Base-by-base conservation (phyloP, 179 eudicot genomes). In the Carnegiea gigantea region DNA sequence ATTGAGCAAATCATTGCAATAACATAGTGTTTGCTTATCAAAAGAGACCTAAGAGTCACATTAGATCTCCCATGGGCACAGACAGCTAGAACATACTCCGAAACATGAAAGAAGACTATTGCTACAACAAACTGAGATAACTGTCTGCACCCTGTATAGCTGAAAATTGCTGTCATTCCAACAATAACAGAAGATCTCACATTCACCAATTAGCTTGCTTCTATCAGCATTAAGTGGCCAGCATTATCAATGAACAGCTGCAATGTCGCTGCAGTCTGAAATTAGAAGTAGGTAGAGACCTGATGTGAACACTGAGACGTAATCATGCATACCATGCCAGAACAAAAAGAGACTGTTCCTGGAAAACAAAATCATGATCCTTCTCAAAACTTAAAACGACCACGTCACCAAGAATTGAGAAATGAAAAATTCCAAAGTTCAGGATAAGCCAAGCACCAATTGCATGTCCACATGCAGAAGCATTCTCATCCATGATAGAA, bases 1-100 rank as follows among this genome's bases (percentile, higher is more conserved):
- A 95, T 26, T 33, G 98, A 89, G 77, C 81, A 85, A 28, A 89
- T 30, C 95, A 95, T 92, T n/a, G 98, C 98, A 70, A 92, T 62
- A 13, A 91, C 46, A 83, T 95, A 95, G 82, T 82, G 82, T 88
- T 76, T 89, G 91, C 95, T 93, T 81, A 95, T 83, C 81, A 95
- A 80, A 81, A 95, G 95, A 40, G 98, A 93, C 70, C 73, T 84
- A 9, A 90, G 84, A 59, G 93, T 86, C 67, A 93, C 97, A 73
- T 91, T 92, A 77, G 89, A 81, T 79, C 84, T 92, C 59, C 98
- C 97, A 49, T 94, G 98, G 78, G 84, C 75, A 24, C 33, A 26
- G 38, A 90, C 28, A 64, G 98, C 95, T 70, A 95, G 86, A 79
- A 78, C 20, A 43, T 88, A 88, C 76, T 88, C 90, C 0, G 90